Percentiles rank a stretch among this genome's conserved stretches.
Conservation (phyloP, 2,329 filamentous ascomycete genomes). For the Exophiala aquamarina region DNA sequence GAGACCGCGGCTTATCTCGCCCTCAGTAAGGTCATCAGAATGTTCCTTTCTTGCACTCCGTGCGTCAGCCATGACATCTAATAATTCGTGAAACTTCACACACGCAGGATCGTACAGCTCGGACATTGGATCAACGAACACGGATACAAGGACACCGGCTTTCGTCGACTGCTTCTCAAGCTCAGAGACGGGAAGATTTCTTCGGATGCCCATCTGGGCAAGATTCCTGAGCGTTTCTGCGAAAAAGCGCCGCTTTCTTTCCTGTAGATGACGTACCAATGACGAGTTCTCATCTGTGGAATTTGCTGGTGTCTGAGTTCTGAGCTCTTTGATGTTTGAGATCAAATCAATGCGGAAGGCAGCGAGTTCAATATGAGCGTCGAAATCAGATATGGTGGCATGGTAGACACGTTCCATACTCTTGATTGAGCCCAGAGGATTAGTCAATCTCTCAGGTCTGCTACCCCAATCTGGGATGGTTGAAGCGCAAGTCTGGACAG, state of each 20-base stretch:
- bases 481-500: slow-evolving; percentile 31
- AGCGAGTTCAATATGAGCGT: slow-evolving; percentile 61
- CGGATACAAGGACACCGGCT: slow-evolving; percentile 65
- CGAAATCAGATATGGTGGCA: slow-evolving; percentile 52
- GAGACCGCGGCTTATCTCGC: slow-evolving; percentile 75
- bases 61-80: slow-evolving; percentile 70
- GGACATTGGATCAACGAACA: no score
- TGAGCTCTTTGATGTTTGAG: slow-evolving; percentile 68
- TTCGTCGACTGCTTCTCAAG: slow-evolving; percentile 72
- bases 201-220: slow-evolving; percentile 84
- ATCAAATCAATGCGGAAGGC: slow-evolving; percentile 69
- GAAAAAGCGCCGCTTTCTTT: slow-evolving; percentile 83
- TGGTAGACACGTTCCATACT: slow-evolving; percentile 69
- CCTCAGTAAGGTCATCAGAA: slow-evolving; percentile 78
- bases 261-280: slow-evolving; percentile 83
- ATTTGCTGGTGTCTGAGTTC: slow-evolving; percentile 77
- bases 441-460: slow-evolving; percentile 66
- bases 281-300: slow-evolving; percentile 86
- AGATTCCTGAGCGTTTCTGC: slow-evolving; percentile 82
- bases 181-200: slow-evolving; percentile 73
- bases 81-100: slow-evolving; percentile 74
- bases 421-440: slow-evolving; percentile 67
- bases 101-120: slow-evolving; percentile 55
- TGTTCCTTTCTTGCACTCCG: slow-evolving; percentile 70
- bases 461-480: slow-evolving; percentile 36